Conservation (phyloP, 371 early-diverging fungal genomes). For the Mortierella sp. region DNA sequence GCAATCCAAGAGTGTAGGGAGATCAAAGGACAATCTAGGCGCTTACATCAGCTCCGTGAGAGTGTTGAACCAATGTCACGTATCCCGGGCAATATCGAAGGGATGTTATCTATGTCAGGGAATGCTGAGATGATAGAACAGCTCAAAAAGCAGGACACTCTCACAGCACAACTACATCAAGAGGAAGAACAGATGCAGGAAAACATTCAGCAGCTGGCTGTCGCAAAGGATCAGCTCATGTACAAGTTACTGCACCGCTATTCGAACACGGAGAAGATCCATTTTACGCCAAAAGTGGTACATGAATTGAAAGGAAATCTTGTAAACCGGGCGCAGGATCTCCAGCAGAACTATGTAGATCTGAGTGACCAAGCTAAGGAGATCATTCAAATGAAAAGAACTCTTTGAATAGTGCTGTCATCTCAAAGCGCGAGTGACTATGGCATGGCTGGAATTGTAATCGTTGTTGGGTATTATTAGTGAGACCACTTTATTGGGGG, state of each 20-base stretch:
- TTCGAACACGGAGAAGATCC: slow-evolving; percentile 28
- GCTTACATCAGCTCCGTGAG: not conserved
- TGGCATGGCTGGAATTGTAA: too few relatives aligned
- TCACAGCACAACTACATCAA: not conserved
- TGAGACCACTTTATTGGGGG: too few relatives aligned
- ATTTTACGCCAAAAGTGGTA: slow-evolving; percentile 19
- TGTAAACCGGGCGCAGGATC: slow-evolving; percentile 5
- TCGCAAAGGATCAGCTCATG: slow-evolving; percentile 8
- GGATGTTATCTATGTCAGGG: too few relatives aligned
- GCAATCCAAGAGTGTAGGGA: slow-evolving; percentile 20
- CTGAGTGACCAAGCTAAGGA: slow-evolving; percentile 7
- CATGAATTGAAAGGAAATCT: slow-evolving; percentile 15
- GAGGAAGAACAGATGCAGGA: slow-evolving; percentile 16
- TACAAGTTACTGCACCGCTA: slow-evolving; percentile 17
- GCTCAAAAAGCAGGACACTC: not conserved
- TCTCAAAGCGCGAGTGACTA: too few relatives aligned
- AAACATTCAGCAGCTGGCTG: slow-evolving; percentile 6
- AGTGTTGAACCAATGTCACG: not conserved
- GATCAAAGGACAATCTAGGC: slow-evolving; percentile 3
- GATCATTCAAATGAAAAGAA: not conserved
- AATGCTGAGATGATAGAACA: slow-evolving; percentile 3
- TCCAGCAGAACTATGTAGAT: slow-evolving; percentile 14
- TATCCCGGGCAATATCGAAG: not conserved
- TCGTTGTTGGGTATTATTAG: too few relatives aligned
- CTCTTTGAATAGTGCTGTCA: too few relatives aligned